Evolutionary conservation across 257 asterid species (phyloP).

Genomic region (Parsonsia alboflavescens): DNA sequence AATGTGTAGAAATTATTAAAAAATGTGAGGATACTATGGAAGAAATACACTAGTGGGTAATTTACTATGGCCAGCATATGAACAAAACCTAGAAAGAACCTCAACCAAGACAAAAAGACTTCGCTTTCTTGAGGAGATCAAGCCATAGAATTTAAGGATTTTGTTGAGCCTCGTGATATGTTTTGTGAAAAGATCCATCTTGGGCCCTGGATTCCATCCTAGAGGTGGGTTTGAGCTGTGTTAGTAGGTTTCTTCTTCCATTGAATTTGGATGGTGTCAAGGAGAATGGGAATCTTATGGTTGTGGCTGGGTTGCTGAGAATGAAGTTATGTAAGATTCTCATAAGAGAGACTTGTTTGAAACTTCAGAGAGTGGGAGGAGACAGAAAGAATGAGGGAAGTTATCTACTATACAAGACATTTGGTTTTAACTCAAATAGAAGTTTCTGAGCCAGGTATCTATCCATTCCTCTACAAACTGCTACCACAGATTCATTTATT

Average conservation of each 20-base stretch:
- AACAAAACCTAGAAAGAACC: constrained; percentile 66
- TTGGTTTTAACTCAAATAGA: not conserved
- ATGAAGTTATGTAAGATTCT: constrained; percentile 31
- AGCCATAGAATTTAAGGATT: constrained; percentile 50
- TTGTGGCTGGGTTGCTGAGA: constrained; percentile 4
- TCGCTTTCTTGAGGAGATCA: constrained; percentile 46
- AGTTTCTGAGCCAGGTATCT: not conserved
- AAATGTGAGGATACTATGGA: constrained; percentile 74
- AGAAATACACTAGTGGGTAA: constrained; percentile 53
- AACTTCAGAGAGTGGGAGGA: no score
- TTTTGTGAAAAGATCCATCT: constrained; percentile 53
- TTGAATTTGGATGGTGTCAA: constrained; percentile 45
- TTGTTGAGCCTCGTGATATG: constrained; percentile 53
- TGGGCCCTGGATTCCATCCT: constrained; percentile 58
- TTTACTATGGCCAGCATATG: constrained; percentile 48
- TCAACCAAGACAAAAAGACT: constrained; percentile 65
- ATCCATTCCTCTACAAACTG: not conserved
- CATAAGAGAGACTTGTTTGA: constrained; percentile 24
- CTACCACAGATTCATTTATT: not conserved
- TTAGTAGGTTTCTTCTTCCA: constrained; percentile 65
- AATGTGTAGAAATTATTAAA: constrained; percentile 76
- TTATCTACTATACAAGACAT: not conserved
- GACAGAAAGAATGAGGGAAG: no score
- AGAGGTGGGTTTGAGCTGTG: constrained; percentile 84
- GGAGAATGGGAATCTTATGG: constrained; percentile 14